Percentiles rank a stretch among this genome's conserved stretches.
phyloP scores from a whole-genome alignment of 2,329 filamentous ascomycete species.

The Aspergillus glaucus region DNA sequence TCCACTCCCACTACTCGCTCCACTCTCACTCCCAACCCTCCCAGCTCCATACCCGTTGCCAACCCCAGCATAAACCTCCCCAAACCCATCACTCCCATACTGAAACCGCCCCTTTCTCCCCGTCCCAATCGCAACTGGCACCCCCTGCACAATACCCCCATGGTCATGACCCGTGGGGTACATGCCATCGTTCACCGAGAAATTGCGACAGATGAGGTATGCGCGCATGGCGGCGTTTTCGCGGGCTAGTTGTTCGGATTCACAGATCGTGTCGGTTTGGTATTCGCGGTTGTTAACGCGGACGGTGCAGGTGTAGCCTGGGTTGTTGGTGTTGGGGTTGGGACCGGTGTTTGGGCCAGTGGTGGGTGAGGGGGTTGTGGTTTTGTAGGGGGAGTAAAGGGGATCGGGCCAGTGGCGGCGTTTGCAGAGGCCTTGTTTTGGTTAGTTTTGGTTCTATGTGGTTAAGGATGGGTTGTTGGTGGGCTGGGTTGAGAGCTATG shows the following conservation, averaged over 20 bases:
- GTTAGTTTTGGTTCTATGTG: background rate
- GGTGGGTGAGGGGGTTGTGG: conserved; percentile 34
- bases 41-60: background rate
- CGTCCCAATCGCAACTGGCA: conserved; percentile 59
- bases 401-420: conserved; percentile 92
- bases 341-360: too few species aligned
- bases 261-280: conserved; percentile 80
- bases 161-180: conserved; percentile 52
- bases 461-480: background rate
- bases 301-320: conserved; percentile 80
- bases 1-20: conserved; percentile 46
- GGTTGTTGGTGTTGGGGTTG: background rate
- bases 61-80: conserved; percentile 35
- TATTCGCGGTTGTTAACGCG: conserved; percentile 96
- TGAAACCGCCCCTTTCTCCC: conserved; percentile 46
- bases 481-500: background rate
- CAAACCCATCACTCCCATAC: conserved; percentile 42
- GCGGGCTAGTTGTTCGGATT: conserved; percentile 73
- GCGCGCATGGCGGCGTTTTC: conserved; percentile 93
- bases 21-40: conserved; percentile 46
- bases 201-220: conserved; percentile 96
- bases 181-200: conserved; percentile 95
- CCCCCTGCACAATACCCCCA: conserved; percentile 52
- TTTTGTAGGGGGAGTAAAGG: conserved; percentile 74
- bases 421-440: conserved; percentile 71